Evolutionary conservation across 2,329 filamentous ascomycete species (phyloP).

Genomic region (Neonectria neomacrospora): DNA sequence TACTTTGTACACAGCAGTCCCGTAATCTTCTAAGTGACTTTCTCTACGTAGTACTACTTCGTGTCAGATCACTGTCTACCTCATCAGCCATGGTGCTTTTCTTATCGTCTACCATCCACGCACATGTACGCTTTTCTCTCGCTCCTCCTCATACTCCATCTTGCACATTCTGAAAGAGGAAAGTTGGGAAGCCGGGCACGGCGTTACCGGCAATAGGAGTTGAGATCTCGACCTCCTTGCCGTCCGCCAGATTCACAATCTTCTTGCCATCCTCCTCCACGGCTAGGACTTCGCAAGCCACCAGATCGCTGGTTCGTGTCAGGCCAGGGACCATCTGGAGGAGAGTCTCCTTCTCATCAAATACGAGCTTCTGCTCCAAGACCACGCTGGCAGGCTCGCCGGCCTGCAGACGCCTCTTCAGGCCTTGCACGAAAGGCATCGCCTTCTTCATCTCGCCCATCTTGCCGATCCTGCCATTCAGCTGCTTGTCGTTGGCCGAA

Average conservation of each 20-base stretch:
- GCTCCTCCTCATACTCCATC: conserved; percentile 30
- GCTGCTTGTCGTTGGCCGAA: conserved; percentile 79
- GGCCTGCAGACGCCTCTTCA: conserved; percentile 84
- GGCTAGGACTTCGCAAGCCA: conserved; percentile 75
- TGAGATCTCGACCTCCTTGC: conserved; percentile 66
- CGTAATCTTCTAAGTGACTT: conserved; percentile 16
- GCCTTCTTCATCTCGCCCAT: conserved; percentile 94
- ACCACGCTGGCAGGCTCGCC: conserved; percentile 75
- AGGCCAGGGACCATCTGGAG: conserved; percentile 82
- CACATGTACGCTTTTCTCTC: conserved; percentile 28
- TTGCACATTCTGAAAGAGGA: conserved; percentile 85
- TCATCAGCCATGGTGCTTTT: conserved; percentile 3
- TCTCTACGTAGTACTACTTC: conserved; percentile 17
- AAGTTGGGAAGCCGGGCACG: conserved; percentile 83
- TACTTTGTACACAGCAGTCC: not conserved
- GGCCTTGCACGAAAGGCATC: conserved; percentile 91
- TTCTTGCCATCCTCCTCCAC: conserved; percentile 77
- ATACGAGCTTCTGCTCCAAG: conserved; percentile 85
- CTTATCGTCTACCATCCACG: conserved; percentile 18
- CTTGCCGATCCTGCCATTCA: conserved; percentile 83
- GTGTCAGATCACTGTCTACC: conserved; percentile 18
- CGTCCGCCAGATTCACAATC: conserved; percentile 65
- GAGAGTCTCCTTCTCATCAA: conserved; percentile 84
- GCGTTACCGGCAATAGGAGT: conserved; percentile 74
- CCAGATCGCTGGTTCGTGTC: conserved; percentile 77